A percentile compares a stretch with the other conserved stretches of the same genome.
Conservation (phyloP, 768 basidiomycete species). For the Trametes meyenii region DNA sequence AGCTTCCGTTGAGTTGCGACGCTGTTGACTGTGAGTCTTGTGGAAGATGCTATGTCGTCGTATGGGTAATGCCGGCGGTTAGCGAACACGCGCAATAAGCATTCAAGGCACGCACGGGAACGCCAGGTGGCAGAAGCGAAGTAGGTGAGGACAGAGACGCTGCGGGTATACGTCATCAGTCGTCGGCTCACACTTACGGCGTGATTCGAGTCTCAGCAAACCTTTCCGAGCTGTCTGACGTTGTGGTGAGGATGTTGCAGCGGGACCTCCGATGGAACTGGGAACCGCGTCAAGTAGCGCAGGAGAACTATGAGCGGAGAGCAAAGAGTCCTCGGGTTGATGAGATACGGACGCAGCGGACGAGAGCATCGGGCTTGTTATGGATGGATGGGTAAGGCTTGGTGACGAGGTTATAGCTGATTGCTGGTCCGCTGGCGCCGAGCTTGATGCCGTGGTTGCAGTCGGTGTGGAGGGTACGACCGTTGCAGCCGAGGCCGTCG, state of each 20-base stretch:
- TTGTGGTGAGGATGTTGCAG: constrained; percentile 64
- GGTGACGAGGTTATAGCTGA: constrained; percentile 62
- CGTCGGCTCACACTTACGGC: constrained; percentile 35
- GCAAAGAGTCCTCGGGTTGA: constrained; percentile 66
- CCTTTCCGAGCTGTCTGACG: constrained; percentile 53
- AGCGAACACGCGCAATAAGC: constrained; percentile 21
- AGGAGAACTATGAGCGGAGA: constrained; percentile 73
- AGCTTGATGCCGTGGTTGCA: constrained; percentile 36
- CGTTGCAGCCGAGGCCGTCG: constrained; percentile 43
- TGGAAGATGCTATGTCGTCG: constrained; percentile 37
- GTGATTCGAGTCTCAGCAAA: constrained; percentile 30
- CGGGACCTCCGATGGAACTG: constrained; percentile 42
- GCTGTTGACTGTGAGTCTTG: constrained; percentile 44
- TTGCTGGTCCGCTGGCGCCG: constrained; percentile 40
- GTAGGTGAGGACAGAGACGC: constrained; percentile 31
- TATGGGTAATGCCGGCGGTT: background rate
- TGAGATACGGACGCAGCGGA: constrained; percentile 64
- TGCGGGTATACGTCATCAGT: constrained; percentile 44
- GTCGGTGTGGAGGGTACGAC: constrained; percentile 42
- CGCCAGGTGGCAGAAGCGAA: constrained; percentile 20
- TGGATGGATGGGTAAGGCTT: constrained; percentile 82
- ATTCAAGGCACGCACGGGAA: constrained; percentile 18
- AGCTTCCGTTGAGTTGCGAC: constrained; percentile 36
- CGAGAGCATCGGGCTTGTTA: constrained; percentile 81
- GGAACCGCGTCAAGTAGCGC: constrained; percentile 68